A percentile compares a stretch with the other conserved stretches of the same genome.
These are phyloP conservation scores for Gymnopilus dilepis DNA, from an alignment of 768 basidiomycete species.

Conservation along the genomic window DNA sequence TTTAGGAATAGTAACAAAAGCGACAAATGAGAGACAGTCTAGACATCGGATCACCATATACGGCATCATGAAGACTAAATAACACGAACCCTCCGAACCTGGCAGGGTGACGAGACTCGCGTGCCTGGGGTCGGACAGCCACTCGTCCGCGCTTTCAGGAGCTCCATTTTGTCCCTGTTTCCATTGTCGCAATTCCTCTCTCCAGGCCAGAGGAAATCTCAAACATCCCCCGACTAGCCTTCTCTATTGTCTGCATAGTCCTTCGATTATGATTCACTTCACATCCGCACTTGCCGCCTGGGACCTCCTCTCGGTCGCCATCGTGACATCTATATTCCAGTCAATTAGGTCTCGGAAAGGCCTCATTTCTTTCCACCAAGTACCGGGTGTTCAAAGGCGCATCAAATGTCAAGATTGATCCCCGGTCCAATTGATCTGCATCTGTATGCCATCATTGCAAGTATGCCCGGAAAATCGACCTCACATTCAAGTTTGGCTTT, in stretches of 20 bases:
- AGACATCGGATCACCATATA: slow-evolving; percentile 23
- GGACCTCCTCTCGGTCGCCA: slow-evolving; percentile 8
- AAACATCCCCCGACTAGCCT: background rate
- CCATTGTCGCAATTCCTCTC: slow-evolving; percentile 16
- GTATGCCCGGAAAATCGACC: slow-evolving; percentile 16
- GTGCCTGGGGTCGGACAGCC: slow-evolving; percentile 37
- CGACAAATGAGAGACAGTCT: slow-evolving; percentile 19
- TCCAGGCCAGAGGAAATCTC: background rate
- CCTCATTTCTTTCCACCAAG: slow-evolving; percentile 4
- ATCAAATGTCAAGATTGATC: slow-evolving; percentile 20
- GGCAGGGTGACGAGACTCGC: slow-evolving; percentile 12
- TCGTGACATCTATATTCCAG: background rate
- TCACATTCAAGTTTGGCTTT: slow-evolving; percentile 8
- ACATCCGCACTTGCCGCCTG: background rate
- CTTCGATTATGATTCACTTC: slow-evolving; percentile 4
- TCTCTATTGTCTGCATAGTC: slow-evolving; percentile 10
- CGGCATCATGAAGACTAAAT: slow-evolving; percentile 32
- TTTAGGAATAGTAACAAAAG: slow-evolving; percentile 21
- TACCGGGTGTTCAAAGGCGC: slow-evolving; percentile 15
- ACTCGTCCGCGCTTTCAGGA: slow-evolving; percentile 46
- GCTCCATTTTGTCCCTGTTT: slow-evolving; percentile 27
- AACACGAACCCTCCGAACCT: slow-evolving; percentile 16
- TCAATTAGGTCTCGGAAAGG: slow-evolving; percentile 7
- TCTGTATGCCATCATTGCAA: slow-evolving; percentile 10
- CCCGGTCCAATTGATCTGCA: slow-evolving; percentile 13